A percentile compares a stretch with the other conserved stretches of the same genome.
Conservation (phyloP, 495 filamentous ascomycete genomes). For the Penicillium coprophilum region DNA sequence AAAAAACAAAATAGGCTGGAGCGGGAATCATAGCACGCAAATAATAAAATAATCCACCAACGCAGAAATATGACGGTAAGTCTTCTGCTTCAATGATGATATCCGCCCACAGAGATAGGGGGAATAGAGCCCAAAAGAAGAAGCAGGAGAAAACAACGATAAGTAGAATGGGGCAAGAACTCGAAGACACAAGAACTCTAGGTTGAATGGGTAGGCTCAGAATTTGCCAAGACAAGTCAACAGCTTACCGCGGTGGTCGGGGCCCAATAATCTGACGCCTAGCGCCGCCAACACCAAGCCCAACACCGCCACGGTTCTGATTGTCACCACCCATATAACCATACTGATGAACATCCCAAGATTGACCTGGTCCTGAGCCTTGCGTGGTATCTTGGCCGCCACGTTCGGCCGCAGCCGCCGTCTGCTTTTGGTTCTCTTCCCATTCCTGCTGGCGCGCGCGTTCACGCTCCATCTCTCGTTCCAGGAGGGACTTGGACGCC, state of each 20-base stretch:
- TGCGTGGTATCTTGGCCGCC: conserved; percentile 43
- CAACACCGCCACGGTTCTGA: conserved; percentile 69
- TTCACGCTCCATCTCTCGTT: conserved; percentile 95
- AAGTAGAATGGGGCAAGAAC: neutral
- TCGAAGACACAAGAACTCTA: conserved; percentile 5
- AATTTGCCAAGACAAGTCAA: neutral
- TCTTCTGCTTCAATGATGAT: conserved; percentile 5
- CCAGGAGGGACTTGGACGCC: conserved; percentile 79
- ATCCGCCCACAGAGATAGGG: neutral
- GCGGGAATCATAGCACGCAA: conserved; percentile 11
- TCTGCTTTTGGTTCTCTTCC: conserved; percentile 85
- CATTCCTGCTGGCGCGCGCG: conserved; percentile 90
- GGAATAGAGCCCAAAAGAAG: conserved; percentile 1
- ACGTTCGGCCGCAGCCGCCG: conserved; percentile 52
- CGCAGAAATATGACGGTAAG: neutral
- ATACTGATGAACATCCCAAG: conserved; percentile 88
- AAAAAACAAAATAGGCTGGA: neutral
- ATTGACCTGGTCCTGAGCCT: conserved; percentile 55
- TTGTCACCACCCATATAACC: conserved; percentile 82
- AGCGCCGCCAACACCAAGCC: conserved; percentile 66
- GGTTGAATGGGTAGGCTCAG: conserved; percentile 7
- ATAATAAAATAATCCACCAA: neutral
- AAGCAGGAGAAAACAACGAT: neutral
- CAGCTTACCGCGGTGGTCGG: conserved; percentile 57
- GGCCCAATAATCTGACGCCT: conserved; percentile 81